Evolutionary conservation across 148 eudicot species (phyloP), one percentile per base, ranked within the genome.

Genomic region (Polygonum aviculare): DNA sequence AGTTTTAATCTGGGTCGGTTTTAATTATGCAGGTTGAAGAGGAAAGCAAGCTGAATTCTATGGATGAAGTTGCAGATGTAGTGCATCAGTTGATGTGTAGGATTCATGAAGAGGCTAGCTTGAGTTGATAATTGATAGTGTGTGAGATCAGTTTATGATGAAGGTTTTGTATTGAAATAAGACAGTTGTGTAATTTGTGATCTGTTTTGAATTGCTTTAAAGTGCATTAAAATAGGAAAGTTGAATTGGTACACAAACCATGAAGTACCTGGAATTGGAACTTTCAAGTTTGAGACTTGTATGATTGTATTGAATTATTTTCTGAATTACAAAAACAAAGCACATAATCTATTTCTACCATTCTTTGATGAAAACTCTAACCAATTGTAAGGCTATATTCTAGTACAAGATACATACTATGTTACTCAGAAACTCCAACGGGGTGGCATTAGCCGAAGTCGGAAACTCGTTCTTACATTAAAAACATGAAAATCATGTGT

Each of bases 11-110:
- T 26, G 31, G 62, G 36, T 26, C 39, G 3, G 8, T 9, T 10
- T 10, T 10, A 22, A 12, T 33, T 31, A 7, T 81, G 74, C 83
- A 89, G 91, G 85, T 90, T 19, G 93, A 90, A 77, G 89, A 90
- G 47, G 91, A 81, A 36, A 83, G 86, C 83, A 86, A 76, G 72
- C 75, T 90, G 72, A 81, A 26, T 51, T 84, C 91, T 50, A 88
- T 80, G 47, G 93, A 87, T 69, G 93, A 90, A 9, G 84, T 90
- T 40, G 93, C 91, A 45, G 55, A 75, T 11, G 91, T 83, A 76
- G 88, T 90, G 74, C 82, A 90, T 80, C 75, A 79, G 69, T 75
- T 90, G 55, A 74, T 90, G 59, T 81, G 80, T 78, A 83, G 84
- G 69, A 84, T 88, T 79, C 83, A 84, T 62, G 79, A 78, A 36